Evolutionary conservation across 2,329 filamentous ascomycete genomes (phyloP).

Genomic region (Chaetomium olivaceum): DNA sequence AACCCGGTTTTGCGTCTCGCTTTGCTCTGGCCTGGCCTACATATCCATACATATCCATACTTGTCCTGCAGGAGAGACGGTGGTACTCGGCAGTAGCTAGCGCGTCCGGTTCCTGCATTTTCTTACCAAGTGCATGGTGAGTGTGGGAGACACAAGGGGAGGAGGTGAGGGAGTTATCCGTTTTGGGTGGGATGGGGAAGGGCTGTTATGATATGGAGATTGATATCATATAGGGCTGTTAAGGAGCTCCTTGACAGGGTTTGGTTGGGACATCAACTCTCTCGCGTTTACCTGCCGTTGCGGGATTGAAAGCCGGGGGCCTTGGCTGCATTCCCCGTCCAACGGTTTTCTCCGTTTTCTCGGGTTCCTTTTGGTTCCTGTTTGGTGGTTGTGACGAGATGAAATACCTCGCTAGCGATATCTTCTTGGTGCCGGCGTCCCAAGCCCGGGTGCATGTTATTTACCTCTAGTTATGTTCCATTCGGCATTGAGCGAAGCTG

Average conservation of each 20-base stretch:
- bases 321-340: slow-evolving; percentile 10
- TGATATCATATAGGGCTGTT: neutral
- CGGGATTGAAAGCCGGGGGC: slow-evolving; percentile 11
- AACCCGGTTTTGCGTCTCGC: neutral
- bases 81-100: slow-evolving; percentile 6
- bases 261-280: neutral
- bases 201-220: neutral
- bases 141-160: neutral
- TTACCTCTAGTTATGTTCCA: neutral
- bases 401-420: neutral
- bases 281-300: slow-evolving; percentile 8
- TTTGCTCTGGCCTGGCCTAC: neutral
- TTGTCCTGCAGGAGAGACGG: neutral
- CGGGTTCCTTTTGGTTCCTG: neutral
- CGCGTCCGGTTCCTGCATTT: neutral
- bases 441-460: neutral
- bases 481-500: neutral
- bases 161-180: too few relatives aligned
- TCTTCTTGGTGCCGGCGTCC: neutral
- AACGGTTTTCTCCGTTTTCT: slow-evolving; percentile 11
- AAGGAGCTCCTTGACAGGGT: neutral
- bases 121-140: neutral
- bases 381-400: neutral
- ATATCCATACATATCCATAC: too few relatives aligned
- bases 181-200: neutral